Conservation (phyloP, 2,329 filamentous ascomycete species). For the Microdochium nivale region DNA sequence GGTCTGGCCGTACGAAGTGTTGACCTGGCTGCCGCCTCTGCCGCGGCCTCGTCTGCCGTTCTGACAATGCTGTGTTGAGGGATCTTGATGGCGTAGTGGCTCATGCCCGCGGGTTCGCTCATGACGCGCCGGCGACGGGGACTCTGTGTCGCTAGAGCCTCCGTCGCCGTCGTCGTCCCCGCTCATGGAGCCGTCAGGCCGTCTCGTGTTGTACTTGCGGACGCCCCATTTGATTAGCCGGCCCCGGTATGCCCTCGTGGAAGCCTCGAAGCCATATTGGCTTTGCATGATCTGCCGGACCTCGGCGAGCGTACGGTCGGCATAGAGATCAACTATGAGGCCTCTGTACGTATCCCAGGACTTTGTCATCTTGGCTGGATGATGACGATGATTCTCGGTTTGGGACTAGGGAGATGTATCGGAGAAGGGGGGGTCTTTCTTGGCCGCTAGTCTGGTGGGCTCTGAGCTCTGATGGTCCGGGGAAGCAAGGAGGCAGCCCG, state of each 20-base stretch:
- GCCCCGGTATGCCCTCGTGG: conserved; percentile 41
- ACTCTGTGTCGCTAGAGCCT: background rate
- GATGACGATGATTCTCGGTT: background rate
- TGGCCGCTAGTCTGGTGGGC: background rate
- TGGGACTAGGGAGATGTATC: background rate
- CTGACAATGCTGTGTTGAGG: background rate
- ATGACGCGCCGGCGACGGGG: background rate
- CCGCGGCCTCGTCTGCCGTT: background rate
- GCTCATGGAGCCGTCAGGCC: conserved; percentile 5
- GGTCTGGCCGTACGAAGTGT: background rate
- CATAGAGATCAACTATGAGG: conserved; percentile 31
- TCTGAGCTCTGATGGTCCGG: background rate
- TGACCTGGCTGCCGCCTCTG: background rate
- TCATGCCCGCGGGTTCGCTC: background rate
- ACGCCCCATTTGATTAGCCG: conserved; percentile 36
- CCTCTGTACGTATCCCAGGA: conserved; percentile 28
- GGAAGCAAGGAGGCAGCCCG: background rate
- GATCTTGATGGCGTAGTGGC: background rate
- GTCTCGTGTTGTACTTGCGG: conserved; percentile 36
- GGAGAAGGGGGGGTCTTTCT: background rate
- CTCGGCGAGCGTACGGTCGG: conserved; percentile 29
- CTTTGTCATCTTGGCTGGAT: conserved; percentile 29
- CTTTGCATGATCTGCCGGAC: conserved; percentile 30
- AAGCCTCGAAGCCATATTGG: conserved; percentile 28
- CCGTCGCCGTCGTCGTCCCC: background rate